phyloP scores from a whole-genome alignment of 768 basidiomycete genomes.

The Zangia roseola region DNA sequence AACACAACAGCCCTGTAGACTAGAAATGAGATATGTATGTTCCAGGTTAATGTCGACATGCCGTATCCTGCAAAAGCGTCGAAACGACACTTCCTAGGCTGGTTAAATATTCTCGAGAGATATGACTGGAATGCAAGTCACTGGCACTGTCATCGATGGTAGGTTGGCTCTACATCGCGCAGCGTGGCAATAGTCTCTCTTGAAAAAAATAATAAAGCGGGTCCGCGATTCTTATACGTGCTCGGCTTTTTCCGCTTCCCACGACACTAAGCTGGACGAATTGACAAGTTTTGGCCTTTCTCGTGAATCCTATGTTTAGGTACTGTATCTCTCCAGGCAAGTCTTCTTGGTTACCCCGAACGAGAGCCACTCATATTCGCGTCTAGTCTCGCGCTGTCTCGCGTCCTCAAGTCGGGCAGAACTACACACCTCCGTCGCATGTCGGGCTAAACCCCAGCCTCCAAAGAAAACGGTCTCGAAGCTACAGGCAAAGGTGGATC shows the following conservation, averaged over 20 bases:
- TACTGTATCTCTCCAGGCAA: conserved; percentile 21
- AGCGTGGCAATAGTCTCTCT: conserved; percentile 61
- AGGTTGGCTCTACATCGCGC: conserved; percentile 47
- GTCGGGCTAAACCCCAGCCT: conserved; percentile 37
- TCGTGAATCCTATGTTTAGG: conserved; percentile 26
- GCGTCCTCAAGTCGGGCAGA: conserved; percentile 41
- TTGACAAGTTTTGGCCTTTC: conserved; percentile 1
- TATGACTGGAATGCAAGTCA: conserved; percentile 51
- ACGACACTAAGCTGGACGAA: too few species aligned
- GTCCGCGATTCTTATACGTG: conserved; percentile 21
- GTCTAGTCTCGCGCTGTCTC: conserved; percentile 37
- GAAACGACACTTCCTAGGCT: conserved; percentile 69
- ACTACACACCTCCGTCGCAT: conserved; percentile 51
- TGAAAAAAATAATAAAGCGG: conserved; percentile 19
- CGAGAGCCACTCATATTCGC: background rate
- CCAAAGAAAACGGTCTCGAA: conserved; percentile 42
- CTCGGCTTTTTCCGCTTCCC: conserved; percentile 31
- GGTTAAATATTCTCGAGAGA: conserved; percentile 51
- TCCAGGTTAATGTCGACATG: conserved; percentile 62
- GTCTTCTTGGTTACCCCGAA: background rate
- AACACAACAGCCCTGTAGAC: background rate
- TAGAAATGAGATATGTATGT: conserved; percentile 33
- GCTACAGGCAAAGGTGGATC: conserved; percentile 45
- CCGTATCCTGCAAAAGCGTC: conserved; percentile 50
- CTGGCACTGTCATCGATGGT: conserved; percentile 69